phyloP scores from a whole-genome alignment of 1,284 basidiomycete species.

The Cerioporus squamosus region DNA sequence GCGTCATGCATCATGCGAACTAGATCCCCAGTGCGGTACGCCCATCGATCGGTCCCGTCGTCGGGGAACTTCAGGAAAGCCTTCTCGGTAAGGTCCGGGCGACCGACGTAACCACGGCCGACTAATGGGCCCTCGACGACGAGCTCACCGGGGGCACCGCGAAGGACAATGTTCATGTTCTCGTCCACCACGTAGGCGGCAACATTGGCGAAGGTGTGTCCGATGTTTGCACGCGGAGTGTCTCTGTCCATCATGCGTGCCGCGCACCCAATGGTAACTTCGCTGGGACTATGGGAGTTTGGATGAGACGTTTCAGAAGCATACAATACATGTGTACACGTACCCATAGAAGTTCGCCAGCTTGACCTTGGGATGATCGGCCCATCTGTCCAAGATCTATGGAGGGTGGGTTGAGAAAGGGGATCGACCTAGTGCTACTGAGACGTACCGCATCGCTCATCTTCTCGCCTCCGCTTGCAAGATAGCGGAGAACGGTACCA shows the following conservation, averaged over 20 bases:
- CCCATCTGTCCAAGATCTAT: constrained; percentile 57
- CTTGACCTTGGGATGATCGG: constrained; percentile 46
- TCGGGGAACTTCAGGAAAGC: constrained; percentile 52
- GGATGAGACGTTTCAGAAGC: neutral
- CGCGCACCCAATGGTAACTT: constrained; percentile 57
- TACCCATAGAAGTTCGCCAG: constrained; percentile 58
- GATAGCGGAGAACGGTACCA: constrained; percentile 45
- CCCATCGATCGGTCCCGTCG: constrained; percentile 41
- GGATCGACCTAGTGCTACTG: neutral
- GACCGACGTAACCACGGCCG: constrained; percentile 53
- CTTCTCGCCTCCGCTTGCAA: constrained; percentile 58
- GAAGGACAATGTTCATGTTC: constrained; percentile 44
- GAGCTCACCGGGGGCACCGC: constrained; percentile 54
- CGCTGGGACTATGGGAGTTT: constrained; percentile 38
- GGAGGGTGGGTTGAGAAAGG: neutral
- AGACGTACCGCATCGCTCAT: constrained; percentile 52
- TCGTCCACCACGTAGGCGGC: constrained; percentile 45
- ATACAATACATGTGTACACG: constrained; percentile 22
- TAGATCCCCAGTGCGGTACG: constrained; percentile 57
- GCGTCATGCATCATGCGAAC: constrained; percentile 58
- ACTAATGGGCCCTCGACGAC: constrained; percentile 56
- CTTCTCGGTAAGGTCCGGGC: constrained; percentile 49
- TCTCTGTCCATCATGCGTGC: constrained; percentile 46
- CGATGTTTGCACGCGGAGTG: constrained; percentile 51
- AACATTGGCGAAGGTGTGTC: constrained; percentile 42